These are phyloP conservation scores for Cladobotryum protrusum DNA, from an alignment of 2,329 filamentous ascomycete genomes.

Conservation along the genomic window DNA sequence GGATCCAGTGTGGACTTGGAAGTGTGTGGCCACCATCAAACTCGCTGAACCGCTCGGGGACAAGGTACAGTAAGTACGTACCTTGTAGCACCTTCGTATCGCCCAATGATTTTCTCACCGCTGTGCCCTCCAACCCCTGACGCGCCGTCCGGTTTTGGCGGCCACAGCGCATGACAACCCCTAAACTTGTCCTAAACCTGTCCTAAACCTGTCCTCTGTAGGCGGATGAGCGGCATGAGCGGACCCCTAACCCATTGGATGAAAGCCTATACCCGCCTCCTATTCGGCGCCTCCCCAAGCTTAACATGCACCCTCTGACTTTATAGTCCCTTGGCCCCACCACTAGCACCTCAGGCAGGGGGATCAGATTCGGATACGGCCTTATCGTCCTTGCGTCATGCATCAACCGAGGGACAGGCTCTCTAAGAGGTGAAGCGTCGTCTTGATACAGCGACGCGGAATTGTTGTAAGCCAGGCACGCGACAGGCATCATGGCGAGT, in stretches of 20 bases:
- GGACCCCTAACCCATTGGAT: too few species aligned
- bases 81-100: too few species aligned
- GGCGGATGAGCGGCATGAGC: too few species aligned
- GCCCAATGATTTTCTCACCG: background rate
- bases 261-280: too few species aligned
- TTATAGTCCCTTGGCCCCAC: background rate
- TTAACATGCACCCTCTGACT: background rate
- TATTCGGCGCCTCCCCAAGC: too few species aligned
- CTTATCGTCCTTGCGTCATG: slow-evolving; percentile 5
- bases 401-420: slow-evolving; percentile 11
- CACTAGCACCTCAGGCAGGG: background rate
- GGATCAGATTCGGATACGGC: background rate
- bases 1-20: too few species aligned
- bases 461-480: background rate
- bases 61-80: too few species aligned
- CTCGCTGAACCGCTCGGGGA: too few species aligned
- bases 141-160: background rate
- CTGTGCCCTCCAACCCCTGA: slow-evolving; percentile 3
- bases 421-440: slow-evolving; percentile 1
- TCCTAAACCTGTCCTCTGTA: too few species aligned
- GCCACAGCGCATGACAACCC: slow-evolving; percentile 4
- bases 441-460: background rate
- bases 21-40: too few species aligned
- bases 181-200: slow-evolving; percentile 1
- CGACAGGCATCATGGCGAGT: slow-evolving; percentile 42